Evolutionary conservation across 2,329 filamentous ascomycete genomes (phyloP).

Genomic region (Dactylonectria estremocensis): DNA sequence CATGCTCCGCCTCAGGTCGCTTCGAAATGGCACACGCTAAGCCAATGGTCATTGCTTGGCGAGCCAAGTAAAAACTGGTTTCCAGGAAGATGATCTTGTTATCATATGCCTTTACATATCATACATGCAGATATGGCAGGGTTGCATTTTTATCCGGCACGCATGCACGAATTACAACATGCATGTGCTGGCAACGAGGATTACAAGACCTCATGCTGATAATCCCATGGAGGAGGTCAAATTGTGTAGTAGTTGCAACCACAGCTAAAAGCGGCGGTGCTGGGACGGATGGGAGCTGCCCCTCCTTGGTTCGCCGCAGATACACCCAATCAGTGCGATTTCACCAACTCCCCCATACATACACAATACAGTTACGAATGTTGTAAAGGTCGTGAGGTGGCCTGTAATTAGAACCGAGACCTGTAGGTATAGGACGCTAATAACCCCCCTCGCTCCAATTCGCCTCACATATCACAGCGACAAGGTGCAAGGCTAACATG

Average conservation of each 20-base stretch:
- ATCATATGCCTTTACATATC: not conserved
- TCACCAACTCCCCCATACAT: not conserved
- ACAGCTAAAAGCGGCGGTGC: conserved; percentile 12
- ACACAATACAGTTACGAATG: too few species aligned
- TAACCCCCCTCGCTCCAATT: conserved; percentile 11
- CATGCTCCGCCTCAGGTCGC: not conserved
- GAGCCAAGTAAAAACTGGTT: not conserved
- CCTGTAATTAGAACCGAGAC: not conserved
- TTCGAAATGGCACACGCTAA: not conserved
- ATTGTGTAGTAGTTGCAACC: not conserved
- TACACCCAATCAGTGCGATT: not conserved
- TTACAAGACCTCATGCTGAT: not conserved
- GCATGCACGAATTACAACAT: not conserved
- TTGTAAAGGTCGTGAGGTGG: not conserved
- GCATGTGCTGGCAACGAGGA: not conserved
- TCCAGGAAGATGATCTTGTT: not conserved
- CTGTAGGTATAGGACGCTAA: not conserved
- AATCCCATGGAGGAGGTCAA: not conserved
- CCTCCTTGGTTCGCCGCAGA: not conserved
- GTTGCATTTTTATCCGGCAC: conserved; percentile 5
- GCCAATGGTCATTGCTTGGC: conserved; percentile 3
- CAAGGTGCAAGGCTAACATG: not conserved
- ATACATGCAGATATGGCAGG: conserved; percentile 25
- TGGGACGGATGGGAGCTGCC: not conserved
- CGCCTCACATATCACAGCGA: not conserved